Evolutionary conservation across 805 yeast genomes (phyloP), one percentile per base, ranked within the genome.

Genomic region (Yarrowia deformans): DNA sequence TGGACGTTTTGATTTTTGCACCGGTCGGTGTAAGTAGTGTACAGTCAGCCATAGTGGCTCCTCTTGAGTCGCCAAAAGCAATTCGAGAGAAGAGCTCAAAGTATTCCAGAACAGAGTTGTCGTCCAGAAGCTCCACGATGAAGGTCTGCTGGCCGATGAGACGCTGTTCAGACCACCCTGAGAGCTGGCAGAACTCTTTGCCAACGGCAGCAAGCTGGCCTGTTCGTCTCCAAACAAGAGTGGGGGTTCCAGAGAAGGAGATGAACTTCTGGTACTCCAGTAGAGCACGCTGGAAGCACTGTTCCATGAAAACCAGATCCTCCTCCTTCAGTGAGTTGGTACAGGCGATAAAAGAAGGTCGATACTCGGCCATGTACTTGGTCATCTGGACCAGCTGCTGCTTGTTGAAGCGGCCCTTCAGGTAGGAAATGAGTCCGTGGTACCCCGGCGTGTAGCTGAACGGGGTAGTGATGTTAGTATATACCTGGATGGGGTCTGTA

Each of bases 201-300:
- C 97, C 97, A 2, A 93, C 97, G 70, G 93, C 94, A 0, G 97
- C 95, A 13, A 94, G 90, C 77, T 94, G 97, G 9, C 97, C 97
- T 1, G 97, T 93, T 67, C 98, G 84, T 72, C 99, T 82, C 98
- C 98, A 94, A 3, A 93, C 94, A 29, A 94, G 85, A 0, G 97
- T 93, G 1, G 98, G 98, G 0, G 98, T 94, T 0, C 98, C 98
- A 42, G 92, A 87, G 23, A 90, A 87, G 29, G 87, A 84, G 48
- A 95, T 90, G 76, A 91, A 90, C 77, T 89, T 90, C 70, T 92
- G 93, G 77, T 93, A 94, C 71, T 96, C 97, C 54, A 94, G 80
- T 45, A 94, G 80, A 0, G 98, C 93, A 55, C 99, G 81, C 78
- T 94, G 98, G 80, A 93, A 94, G 74, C 97, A 91, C 80, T 94